Base-by-base conservation (phyloP, 129 eudicot genomes). In the Flaveria trinervia region DNA sequence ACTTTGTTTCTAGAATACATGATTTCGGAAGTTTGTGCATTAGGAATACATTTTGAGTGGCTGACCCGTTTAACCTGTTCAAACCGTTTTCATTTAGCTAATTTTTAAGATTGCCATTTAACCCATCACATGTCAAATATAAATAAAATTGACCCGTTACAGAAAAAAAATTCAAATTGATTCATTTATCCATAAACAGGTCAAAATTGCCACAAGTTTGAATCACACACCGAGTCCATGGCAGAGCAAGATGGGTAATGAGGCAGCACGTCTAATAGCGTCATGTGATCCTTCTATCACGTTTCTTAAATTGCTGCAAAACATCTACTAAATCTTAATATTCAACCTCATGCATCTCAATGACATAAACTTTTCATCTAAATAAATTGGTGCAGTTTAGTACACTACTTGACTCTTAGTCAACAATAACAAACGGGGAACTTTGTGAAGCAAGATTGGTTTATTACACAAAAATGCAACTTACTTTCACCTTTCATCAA, bases 211-310 rank as follows among this genome's bases (percentile, higher is more conserved):
- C 41, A 52, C 36, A 73, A 30, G 71, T 56, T 73, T 67, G 15
- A 49, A 28, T 13, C 46, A 75, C 96, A 16, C 88, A 92, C 99
- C 70, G 13, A 30, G 71, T 73, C 99, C 99, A 83, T 95, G 99
- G 68, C 97, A 91, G 4, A 92, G 85, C 76, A 92, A 83, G 83
- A 95, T 88, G 23, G 96, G 99, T 87, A 95, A 79, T 39, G 87
- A 85, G 73, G 97, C 88, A 72, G 99, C 99, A 46, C 97, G 93
- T 69, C 95, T 86, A 74, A 84, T 69, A 66, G 95, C 91, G 41
- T 92, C 99, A 14, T 89, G 84, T 79, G 97, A 91, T 76, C 85
- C 92, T 79, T 88, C 89, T 69, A 95, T 88, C 87, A 80, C 84
- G 73, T 81, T 92, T 71, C 88, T 86, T 73, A 92, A 77, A 70